These are phyloP conservation scores for Spergularia marina DNA, from an alignment of 148 eudicot genomes.

Conservation along the genomic window DNA sequence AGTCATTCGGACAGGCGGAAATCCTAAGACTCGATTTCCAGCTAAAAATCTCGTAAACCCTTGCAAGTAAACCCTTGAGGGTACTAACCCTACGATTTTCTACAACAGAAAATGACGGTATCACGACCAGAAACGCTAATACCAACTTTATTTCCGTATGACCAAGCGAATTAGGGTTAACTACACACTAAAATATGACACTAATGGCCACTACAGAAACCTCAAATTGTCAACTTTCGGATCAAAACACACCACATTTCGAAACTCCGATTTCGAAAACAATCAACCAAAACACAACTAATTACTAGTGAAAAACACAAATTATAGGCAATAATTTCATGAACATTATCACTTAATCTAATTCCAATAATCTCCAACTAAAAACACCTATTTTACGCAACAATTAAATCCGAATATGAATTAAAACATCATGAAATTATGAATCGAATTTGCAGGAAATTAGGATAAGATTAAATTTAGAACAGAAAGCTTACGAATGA, in stretches of 20 bases:
- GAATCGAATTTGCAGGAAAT: neutral
- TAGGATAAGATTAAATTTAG: neutral
- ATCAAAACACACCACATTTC: neutral
- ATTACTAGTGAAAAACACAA: neutral
- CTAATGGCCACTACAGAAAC: neutral
- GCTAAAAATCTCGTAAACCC: neutral
- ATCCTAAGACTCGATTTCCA: neutral
- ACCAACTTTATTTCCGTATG: neutral
- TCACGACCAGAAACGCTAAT: neutral
- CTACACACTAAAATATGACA: neutral
- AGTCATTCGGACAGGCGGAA: neutral
- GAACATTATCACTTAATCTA: neutral
- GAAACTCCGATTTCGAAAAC: neutral
- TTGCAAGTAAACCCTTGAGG: no score
- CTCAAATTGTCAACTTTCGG: neutral
- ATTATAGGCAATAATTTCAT: neutral
- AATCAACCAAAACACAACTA: no score
- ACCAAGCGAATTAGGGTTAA: neutral
- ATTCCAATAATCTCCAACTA: neutral
- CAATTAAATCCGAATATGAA: neutral
- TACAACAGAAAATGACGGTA: neutral
- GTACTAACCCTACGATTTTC: neutral
- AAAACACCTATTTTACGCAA: neutral
- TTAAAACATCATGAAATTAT: neutral
- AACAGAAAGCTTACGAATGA: conserved; percentile 15